Evolutionary conservation across 345 rosid genomes (phyloP), one percentile per base, ranked within the genome.

Genomic region (Hypericum androsaemum): DNA sequence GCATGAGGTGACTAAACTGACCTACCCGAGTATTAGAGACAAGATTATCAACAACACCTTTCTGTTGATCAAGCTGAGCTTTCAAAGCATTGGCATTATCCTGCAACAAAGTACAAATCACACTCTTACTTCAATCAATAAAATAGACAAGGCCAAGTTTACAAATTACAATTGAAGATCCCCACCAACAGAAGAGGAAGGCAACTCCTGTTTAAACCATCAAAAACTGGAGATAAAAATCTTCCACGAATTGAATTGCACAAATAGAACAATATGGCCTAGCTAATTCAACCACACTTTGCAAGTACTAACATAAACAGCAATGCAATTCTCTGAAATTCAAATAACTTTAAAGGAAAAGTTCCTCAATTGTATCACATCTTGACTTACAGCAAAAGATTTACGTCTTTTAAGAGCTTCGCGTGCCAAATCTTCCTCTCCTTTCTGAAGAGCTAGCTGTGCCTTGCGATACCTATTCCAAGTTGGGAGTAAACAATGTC

Each of bases 371-470:
- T 42, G 50, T 16, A 59, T 38, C 17, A 5, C 32, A 45, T 22
- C 4, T 22, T 22, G 32, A 53, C 88, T 77, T 72, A 84, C 94
- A 28, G 84, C 74, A 77, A 58, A 75, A 44, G 89, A 74, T 67
- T 84, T 84, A 14, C 94, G 86, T 61, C 94, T 75, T 73, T 84
- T 84, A 32, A 84, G 83, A 41, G 89, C 89, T 71, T 81, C 94
- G 43, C 94, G 86, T 56, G 94, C 94, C 52, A 84, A 88, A 76
- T 79, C 89, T 70, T 84, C 94, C 41, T 84, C 84, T 47, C 94
- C 94, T 67, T 74, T 84, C 43, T 76, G 72, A 56, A 84, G 89
- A 64, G 94, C 89, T 47, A 84, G 69, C 47, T 84, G 88, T 58
- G 89, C 94, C 64, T 72, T 81, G 5, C 82, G 84, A 52, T 84